Evolutionary conservation across 768 basidiomycete species (phyloP).

Genomic region (Lentinula raphanica): DNA sequence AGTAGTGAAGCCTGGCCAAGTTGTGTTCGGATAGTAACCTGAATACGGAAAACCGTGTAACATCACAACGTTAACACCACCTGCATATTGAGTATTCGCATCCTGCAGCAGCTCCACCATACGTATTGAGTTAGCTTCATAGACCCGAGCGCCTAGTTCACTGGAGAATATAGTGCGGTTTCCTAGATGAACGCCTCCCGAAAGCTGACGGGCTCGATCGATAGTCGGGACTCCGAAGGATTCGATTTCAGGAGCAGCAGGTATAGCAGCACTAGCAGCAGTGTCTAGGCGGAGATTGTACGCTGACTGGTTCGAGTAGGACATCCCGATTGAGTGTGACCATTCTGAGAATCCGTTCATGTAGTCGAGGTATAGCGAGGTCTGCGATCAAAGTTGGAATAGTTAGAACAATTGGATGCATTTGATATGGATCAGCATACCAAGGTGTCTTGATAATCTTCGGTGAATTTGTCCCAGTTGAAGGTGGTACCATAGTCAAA

Average conservation of each 20-base stretch:
- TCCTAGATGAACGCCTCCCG: constrained; percentile 13
- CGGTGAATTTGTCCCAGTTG: constrained; percentile 10
- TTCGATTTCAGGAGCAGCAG: constrained; percentile 15
- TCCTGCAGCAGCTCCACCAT: constrained; percentile 12
- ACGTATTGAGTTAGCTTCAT: constrained; percentile 6
- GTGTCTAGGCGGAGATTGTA: constrained; percentile 14
- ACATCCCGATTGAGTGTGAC: constrained; percentile 9
- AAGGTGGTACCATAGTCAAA: constrained; percentile 13
- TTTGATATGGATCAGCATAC: not conserved
- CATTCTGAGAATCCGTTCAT: constrained; percentile 10
- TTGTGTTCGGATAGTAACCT: constrained; percentile 12
- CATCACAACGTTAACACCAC: constrained; percentile 12
- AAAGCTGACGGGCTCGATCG: constrained; percentile 12
- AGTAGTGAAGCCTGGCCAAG: constrained; percentile 10
- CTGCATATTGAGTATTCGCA: constrained; percentile 13
- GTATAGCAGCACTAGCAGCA: constrained; percentile 12
- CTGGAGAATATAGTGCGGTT: constrained; percentile 11
- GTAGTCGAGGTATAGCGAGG: constrained; percentile 13
- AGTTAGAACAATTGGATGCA: not conserved
- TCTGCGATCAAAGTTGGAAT: constrained; percentile 1
- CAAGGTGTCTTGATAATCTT: constrained; percentile 15
- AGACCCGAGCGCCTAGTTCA: constrained; percentile 9
- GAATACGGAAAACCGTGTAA: constrained; percentile 15
- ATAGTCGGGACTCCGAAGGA: constrained; percentile 13
- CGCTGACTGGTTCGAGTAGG: constrained; percentile 13